Evolutionary conservation across 306 rosid species (phyloP).

Genomic region (Sindora glabra): DNA sequence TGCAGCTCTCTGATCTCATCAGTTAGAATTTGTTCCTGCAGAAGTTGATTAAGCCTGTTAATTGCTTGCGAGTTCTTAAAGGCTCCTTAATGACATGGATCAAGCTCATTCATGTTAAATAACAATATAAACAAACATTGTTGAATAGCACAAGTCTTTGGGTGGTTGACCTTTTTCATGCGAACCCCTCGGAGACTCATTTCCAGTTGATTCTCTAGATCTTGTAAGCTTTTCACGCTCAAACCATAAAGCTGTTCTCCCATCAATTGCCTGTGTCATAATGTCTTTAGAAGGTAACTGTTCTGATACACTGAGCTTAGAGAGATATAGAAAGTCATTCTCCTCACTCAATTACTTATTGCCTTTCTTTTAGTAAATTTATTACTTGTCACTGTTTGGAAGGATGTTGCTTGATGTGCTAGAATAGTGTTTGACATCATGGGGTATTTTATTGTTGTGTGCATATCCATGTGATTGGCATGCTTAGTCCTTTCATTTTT

Average conservation of each 20-base stretch:
- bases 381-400: no score
- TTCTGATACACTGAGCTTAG: no score
- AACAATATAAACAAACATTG: background rate
- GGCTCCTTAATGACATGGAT: background rate
- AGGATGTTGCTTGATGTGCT: no score
- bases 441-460: no score
- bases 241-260: constrained; percentile 62
- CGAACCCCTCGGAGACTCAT: constrained; percentile 53
- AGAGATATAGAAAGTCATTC: no score
- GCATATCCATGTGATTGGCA: no score
- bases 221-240: constrained; percentile 43
- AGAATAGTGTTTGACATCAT: no score
- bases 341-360: no score
- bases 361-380: no score
- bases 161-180: constrained; percentile 45
- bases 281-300: no score
- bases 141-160: background rate
- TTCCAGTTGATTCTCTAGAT: constrained; percentile 60
- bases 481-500: no score
- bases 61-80: background rate
- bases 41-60: constrained; percentile 17
- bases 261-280: constrained; percentile 47
- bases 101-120: background rate
- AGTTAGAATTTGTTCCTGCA: constrained; percentile 46
- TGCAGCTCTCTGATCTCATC: constrained; percentile 42